Percentiles rank a stretch among this genome's conserved stretches.
Evolutionary conservation across 2,329 filamentous ascomycete genomes (phyloP).

Genomic region (Alternaria rosae): DNA sequence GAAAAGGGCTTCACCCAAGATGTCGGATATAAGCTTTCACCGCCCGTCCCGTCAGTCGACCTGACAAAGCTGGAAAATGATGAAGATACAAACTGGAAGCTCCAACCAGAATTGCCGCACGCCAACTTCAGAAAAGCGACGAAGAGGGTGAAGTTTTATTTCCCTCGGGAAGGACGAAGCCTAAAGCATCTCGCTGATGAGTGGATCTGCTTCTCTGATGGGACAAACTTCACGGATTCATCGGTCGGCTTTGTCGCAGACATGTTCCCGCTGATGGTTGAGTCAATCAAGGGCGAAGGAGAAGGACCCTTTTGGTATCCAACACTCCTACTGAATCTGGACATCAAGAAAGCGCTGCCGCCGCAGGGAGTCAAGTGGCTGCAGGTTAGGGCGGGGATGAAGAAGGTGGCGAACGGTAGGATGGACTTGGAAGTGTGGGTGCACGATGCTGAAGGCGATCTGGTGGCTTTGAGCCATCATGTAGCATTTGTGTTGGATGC

Average conservation of each 20-base stretch:
- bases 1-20: constrained; percentile 66
- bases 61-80: constrained; percentile 53
- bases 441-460: constrained; percentile 67
- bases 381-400: constrained; percentile 69
- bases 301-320: constrained; percentile 72
- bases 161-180: constrained; percentile 58
- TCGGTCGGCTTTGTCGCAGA: constrained; percentile 72
- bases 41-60: constrained; percentile 54
- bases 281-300: constrained; percentile 52
- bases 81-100: constrained; percentile 58
- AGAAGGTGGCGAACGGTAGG: constrained; percentile 72
- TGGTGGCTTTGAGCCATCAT: constrained; percentile 74
- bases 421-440: constrained; percentile 78
- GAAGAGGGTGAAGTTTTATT: constrained; percentile 60
- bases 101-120: constrained; percentile 55
- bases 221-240: constrained; percentile 69
- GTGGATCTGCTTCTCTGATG: constrained; percentile 70
- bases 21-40: constrained; percentile 63
- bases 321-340: constrained; percentile 76
- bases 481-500: constrained; percentile 69
- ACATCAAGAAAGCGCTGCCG: constrained; percentile 77
- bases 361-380: constrained; percentile 75
- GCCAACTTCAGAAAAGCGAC: constrained; percentile 59
- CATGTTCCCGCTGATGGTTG: constrained; percentile 71
- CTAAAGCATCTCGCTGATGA: constrained; percentile 62